Evolutionary conservation across 148 eudicot species (phyloP), one percentile per base, ranked within the genome.

Genomic region (Fagopyrum esculentum): DNA sequence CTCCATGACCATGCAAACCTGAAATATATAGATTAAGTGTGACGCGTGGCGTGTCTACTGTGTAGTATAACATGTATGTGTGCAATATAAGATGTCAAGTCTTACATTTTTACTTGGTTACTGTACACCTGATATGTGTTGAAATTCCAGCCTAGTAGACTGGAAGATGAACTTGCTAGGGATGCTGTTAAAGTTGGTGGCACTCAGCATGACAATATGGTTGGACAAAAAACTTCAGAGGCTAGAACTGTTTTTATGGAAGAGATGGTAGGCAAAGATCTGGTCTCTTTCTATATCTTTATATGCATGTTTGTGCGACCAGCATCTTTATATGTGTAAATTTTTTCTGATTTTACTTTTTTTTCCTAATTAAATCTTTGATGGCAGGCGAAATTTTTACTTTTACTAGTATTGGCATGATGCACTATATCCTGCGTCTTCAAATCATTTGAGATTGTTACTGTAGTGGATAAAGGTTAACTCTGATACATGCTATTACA

Each of bases 101-200:
- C 47, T 66, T 66, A 5, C 46, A 64, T 29, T 66, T 35, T 9
- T 66, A 15, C 43, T 1, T 60, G 9, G 30, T 66, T 66, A 19
- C n/a, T 66, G 45, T 40, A 11, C 0, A 40, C 71, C 45, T 66
- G 47, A 66, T 43, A 15, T 66, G 5, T 84, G 69, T 72, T 89
- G 93, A 86, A 84, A 81, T 76, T 88, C 75, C 82, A 88, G 63
- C 80, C 87, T 35, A 79, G 80, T 83, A 77, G 82, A 57, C 64
- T 89, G 81, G 74, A 84, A 45, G 72, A 86, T 69, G 79, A 77
- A 76, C 75, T 56, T 63, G 83, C 50, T 12, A 78, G 84, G 75
- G 82, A 81, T 81, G 80, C 85, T 40, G 59, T 71, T 77, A 77
- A 71, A 29, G 76, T 16, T 70, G 48, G 47, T 45, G 80, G 77